These are phyloP conservation scores for Cyanidioschyzon merolae DNA, from an alignment of 23 red algal species.

Conservation along the genomic window DNA sequence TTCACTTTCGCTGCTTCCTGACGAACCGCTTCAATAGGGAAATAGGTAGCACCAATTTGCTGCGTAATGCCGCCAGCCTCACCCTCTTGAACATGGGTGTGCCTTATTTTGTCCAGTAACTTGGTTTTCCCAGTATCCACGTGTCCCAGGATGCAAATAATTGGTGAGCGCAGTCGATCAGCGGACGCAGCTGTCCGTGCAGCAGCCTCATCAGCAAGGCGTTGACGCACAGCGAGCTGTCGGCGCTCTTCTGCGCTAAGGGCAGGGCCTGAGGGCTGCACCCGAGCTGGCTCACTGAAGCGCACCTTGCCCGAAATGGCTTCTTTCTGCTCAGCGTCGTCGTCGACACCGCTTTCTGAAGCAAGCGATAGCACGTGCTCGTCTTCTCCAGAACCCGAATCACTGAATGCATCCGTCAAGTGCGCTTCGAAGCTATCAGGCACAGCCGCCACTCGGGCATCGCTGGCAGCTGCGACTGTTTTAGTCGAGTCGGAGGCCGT, in stretches of 20 bases:
- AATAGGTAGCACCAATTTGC: slow-evolving; percentile 98
- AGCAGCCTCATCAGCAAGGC: neutral
- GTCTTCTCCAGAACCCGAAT: neutral
- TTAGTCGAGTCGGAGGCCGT: slow-evolving; percentile 3
- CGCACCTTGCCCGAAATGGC: slow-evolving; percentile 21
- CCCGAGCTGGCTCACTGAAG: slow-evolving; percentile 18
- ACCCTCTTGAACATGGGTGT: slow-evolving; percentile 91
- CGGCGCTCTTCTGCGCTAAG: slow-evolving; percentile 5
- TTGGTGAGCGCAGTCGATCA: slow-evolving; percentile 72
- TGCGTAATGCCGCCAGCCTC: slow-evolving; percentile 99
- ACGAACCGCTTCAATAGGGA: slow-evolving; percentile 86
- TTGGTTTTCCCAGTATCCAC: slow-evolving; percentile 99
- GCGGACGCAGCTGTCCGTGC: neutral
- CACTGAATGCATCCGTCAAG: neutral
- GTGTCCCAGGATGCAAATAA: slow-evolving; percentile 98
- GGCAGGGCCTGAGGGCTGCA: slow-evolving; percentile 15
- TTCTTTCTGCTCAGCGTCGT: slow-evolving; percentile 19
- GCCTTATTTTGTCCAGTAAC: slow-evolving; percentile 89
- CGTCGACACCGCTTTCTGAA: neutral
- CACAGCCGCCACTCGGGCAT: no score
- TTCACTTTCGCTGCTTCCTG: slow-evolving; percentile 68
- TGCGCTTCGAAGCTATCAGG: neutral
- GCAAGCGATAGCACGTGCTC: neutral
- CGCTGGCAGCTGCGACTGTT: neutral
- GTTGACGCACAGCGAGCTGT: neutral